Evolutionary conservation across 2,329 filamentous ascomycete genomes (phyloP).

Genomic region (Westerdykella aurantiaca): DNA sequence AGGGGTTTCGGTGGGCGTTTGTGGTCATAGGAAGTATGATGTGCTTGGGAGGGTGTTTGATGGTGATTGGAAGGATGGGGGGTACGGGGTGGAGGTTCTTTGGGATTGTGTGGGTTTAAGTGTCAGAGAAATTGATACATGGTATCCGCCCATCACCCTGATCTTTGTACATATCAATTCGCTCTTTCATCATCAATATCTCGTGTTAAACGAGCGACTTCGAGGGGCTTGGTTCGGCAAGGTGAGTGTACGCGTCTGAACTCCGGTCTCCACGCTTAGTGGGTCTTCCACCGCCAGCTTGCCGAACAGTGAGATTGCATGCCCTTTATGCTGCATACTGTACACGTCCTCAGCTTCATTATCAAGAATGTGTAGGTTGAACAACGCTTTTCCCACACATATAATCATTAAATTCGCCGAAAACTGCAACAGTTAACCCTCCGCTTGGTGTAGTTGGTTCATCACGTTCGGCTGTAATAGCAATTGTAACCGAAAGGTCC

Average conservation of each 20-base stretch:
- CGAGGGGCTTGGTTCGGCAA: too few relatives aligned
- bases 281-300: background rate
- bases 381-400: background rate
- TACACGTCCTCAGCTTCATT: background rate
- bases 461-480: slow-evolving; percentile 36
- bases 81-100: background rate
- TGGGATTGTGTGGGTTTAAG: background rate
- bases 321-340: background rate
- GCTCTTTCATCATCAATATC: background rate
- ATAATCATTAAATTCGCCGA: background rate
- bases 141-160: background rate
- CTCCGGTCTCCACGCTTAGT: background rate
- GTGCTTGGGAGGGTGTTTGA: slow-evolving; percentile 5
- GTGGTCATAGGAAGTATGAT: slow-evolving; percentile 1
- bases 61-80: slow-evolving; percentile 5
- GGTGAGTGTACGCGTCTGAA: background rate
- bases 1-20: slow-evolving; percentile 1
- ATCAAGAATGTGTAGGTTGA: background rate
- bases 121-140: background rate
- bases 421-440: background rate
- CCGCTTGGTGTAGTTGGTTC: slow-evolving; percentile 25
- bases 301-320: background rate
- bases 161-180: background rate
- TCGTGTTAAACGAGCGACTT: background rate
- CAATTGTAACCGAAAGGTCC: slow-evolving; percentile 31